Conservation (phyloP, 2,329 filamentous ascomycete species). For the Ophiostoma populinum region DNA sequence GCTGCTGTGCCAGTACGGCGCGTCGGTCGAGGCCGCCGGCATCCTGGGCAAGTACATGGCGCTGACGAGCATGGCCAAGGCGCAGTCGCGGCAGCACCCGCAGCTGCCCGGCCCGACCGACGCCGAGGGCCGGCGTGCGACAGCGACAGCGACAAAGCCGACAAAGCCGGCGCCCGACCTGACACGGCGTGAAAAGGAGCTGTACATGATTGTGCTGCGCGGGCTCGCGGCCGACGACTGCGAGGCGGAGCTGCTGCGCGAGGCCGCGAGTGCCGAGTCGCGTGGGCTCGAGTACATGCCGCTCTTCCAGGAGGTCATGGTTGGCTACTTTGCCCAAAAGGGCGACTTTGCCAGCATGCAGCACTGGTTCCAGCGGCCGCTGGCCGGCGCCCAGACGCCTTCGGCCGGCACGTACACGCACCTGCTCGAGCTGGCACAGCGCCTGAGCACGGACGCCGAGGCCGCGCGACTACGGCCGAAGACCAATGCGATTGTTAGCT, state of each 20-base stretch:
- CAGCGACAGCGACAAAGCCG: too few species aligned
- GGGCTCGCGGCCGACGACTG: constrained; percentile 46
- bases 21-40: constrained; percentile 33
- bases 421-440: constrained; percentile 42
- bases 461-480: not conserved
- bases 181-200: constrained; percentile 14
- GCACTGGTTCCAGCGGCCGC: constrained; percentile 45
- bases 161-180: not conserved
- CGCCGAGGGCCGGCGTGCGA: too few species aligned
- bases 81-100: not conserved
- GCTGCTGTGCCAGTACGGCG: constrained; percentile 36
- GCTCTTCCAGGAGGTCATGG: constrained; percentile 35
- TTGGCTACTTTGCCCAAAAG: constrained; percentile 42
- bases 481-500: not conserved
- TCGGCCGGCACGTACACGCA: constrained; percentile 30
- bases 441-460: constrained; percentile 14
- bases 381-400: constrained; percentile 23
- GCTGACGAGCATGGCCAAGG: constrained; percentile 3
- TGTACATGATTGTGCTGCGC: constrained; percentile 34
- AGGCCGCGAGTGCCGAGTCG: constrained; percentile 21
- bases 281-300: constrained; percentile 27
- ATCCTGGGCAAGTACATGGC: constrained; percentile 22
- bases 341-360: constrained; percentile 44
- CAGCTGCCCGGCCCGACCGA: too few species aligned
- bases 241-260: constrained; percentile 37